Evolutionary conservation across 73 alveolate genomes (phyloP).

Genomic region (Effrenium voratum): DNA sequence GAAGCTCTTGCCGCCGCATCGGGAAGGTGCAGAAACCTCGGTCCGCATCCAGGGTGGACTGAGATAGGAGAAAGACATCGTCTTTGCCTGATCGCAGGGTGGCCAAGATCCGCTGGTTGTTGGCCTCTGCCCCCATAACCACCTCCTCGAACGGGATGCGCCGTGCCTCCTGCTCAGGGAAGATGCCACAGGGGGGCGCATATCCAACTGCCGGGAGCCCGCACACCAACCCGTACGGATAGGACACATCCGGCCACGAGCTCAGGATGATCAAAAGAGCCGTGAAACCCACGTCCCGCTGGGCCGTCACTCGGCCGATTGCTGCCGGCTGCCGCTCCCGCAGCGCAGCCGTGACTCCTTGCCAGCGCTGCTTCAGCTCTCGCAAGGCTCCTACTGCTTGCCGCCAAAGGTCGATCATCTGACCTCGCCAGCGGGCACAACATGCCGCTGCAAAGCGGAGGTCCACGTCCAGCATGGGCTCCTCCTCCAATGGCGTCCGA

Average conservation of each 20-base stretch:
- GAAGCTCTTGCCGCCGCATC: background rate
- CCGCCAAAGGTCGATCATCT: background rate
- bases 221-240: background rate
- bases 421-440: background rate
- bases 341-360: background rate
- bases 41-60: background rate
- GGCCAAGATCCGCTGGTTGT: background rate
- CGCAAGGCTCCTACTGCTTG: background rate
- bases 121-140: background rate
- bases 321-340: background rate
- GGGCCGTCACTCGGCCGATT: background rate
- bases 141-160: background rate
- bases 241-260: background rate
- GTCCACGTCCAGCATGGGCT: background rate
- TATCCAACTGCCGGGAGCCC: background rate
- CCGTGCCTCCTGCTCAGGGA: background rate
- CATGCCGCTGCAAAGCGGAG: background rate
- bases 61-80: background rate
- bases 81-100: background rate
- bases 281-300: background rate
- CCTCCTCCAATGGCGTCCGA: background rate
- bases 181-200: background rate
- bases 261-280: background rate
- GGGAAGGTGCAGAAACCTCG: background rate
- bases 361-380: constrained; percentile 7